A percentile compares a stretch with the other conserved stretches of the same genome.
phyloP scores from a whole-genome alignment of 192 early-diverging fungal genomes.

The Backusella circina region DNA sequence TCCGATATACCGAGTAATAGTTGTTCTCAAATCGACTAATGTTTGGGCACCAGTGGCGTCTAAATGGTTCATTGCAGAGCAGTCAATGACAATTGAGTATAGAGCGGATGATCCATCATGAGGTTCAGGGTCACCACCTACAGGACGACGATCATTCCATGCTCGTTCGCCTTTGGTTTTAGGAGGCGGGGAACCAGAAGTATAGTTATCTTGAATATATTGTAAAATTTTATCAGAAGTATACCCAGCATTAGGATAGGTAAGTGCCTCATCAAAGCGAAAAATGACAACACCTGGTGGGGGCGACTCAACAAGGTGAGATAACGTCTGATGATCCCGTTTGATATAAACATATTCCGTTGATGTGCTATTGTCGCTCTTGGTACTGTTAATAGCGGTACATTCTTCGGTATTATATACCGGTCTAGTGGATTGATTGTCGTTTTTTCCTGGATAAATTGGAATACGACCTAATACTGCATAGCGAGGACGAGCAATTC shows the following conservation, averaged over 20 bases:
- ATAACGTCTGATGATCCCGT: conserved; percentile 5
- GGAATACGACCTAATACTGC: conserved; percentile 42
- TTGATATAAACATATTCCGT: conserved; percentile 18
- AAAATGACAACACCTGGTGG: conserved; percentile 24
- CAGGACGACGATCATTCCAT: conserved; percentile 22
- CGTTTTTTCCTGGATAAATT: neutral
- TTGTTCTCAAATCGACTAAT: neutral
- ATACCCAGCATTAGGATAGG: conserved; percentile 24
- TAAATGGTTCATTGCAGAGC: conserved; percentile 8
- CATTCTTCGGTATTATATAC: conserved; percentile 1
- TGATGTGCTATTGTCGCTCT: neutral
- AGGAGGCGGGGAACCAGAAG: conserved; percentile 8
- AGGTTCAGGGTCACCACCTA: neutral
- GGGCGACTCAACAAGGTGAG: conserved; percentile 12
- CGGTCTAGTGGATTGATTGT: neutral
- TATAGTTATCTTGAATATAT: conserved; percentile 16
- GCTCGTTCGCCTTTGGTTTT: conserved; percentile 13
- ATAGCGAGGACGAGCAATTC: conserved; percentile 68
- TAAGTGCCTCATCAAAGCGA: conserved; percentile 28
- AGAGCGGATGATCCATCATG: neutral
- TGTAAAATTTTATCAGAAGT: conserved; percentile 27
- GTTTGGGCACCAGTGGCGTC: conserved; percentile 17
- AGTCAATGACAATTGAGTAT: conserved; percentile 27
- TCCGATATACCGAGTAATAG: conserved; percentile 10
- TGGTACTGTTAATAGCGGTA: neutral